Evolutionary conservation across 768 basidiomycete species (phyloP).

Genomic region (Boletus pseudo-olivaceus): DNA sequence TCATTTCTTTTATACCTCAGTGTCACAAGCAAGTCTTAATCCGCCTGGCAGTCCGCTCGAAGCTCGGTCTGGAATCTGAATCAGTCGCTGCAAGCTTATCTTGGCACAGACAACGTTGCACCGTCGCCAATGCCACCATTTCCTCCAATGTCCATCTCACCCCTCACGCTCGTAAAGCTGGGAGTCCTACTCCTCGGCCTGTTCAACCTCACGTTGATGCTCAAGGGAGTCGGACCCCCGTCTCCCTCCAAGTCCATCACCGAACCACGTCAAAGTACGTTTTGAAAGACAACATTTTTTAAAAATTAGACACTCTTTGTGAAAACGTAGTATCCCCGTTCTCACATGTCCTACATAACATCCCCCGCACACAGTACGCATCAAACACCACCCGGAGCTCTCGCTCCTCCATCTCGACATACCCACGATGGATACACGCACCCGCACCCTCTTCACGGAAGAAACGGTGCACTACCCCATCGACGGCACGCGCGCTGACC

Average conservation of each 20-base stretch:
- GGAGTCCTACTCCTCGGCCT: slow-evolving; percentile 16
- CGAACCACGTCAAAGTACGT: slow-evolving; percentile 16
- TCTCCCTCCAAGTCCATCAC: background rate
- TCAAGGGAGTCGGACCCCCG: background rate
- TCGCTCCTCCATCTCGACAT: slow-evolving; percentile 16
- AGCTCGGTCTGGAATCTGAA: background rate
- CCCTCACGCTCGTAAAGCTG: slow-evolving; percentile 22
- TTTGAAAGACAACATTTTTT: background rate
- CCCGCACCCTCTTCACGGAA: slow-evolving; percentile 17
- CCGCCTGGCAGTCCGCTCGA: no score
- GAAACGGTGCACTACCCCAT: slow-evolving; percentile 24
- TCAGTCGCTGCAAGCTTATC: background rate
- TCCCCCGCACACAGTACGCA: slow-evolving; percentile 5
- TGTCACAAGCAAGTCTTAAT: no score
- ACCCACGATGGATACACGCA: background rate
- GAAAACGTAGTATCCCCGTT: background rate
- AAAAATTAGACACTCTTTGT: no score
- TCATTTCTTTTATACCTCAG: background rate
- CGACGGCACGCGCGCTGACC: slow-evolving; percentile 22
- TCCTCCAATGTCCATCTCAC: background rate
- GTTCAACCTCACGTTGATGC: slow-evolving; percentile 13
- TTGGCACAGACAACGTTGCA: background rate
- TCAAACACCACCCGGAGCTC: slow-evolving; percentile 7
- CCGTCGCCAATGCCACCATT: background rate
- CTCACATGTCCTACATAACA: background rate